Evolutionary conservation across 139 green algal species (phyloP).

Genomic region (Dunaliella primolecta): DNA sequence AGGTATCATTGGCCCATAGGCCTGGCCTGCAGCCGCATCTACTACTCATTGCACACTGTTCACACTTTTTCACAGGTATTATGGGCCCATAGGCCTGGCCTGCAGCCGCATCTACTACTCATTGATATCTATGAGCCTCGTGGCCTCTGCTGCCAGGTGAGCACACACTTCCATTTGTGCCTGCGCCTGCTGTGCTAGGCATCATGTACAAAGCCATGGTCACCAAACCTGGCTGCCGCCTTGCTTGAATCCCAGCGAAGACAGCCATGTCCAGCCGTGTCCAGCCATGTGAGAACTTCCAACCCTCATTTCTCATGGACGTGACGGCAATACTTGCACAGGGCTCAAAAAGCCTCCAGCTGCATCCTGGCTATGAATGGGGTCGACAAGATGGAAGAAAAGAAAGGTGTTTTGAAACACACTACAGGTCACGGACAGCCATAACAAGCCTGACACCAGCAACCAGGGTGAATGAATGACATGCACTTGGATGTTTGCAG

Average conservation of each 20-base stretch:
- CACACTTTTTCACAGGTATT: too few species aligned
- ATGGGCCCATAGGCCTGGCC: slow-evolving; percentile 13
- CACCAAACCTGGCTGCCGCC: not conserved
- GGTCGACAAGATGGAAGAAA: too few species aligned
- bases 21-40: slow-evolving; percentile 25
- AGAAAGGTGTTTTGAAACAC: too few species aligned
- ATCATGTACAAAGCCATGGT: too few species aligned
- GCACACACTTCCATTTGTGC: not conserved
- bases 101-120: slow-evolving; percentile 32
- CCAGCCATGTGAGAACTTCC: not conserved
- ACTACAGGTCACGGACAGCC: too few species aligned
- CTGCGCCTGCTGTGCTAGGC: not conserved
- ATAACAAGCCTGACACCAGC: too few species aligned
- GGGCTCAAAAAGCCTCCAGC: not conserved
- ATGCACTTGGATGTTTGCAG: too few species aligned
- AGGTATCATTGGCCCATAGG: slow-evolving; percentile 22
- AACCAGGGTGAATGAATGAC: too few species aligned
- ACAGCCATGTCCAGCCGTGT: not conserved
- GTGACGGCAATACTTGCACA: not conserved
- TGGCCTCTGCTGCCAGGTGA: slow-evolving; percentile 24
- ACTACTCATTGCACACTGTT: slow-evolving; percentile 34
- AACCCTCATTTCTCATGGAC: not conserved
- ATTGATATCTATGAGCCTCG: slow-evolving; percentile 21
- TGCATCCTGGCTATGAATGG: too few species aligned
- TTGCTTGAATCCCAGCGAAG: not conserved